phyloP scores from a whole-genome alignment of 2,329 filamentous ascomycete genomes.

The Pezicula neosporulosa region DNA sequence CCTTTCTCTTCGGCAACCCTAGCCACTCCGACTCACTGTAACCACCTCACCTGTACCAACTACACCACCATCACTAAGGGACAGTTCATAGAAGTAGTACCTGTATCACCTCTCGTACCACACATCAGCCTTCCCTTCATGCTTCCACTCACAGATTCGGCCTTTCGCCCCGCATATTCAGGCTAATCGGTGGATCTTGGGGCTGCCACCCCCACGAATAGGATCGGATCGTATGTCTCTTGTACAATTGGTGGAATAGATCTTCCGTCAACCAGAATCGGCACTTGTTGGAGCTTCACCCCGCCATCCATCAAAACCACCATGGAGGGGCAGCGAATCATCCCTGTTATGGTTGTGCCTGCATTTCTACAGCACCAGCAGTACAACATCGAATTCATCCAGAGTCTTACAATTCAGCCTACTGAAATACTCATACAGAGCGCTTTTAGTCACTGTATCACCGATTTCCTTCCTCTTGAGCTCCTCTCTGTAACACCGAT shows the following conservation, averaged over 20 bases:
- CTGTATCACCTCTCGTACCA: too few species aligned
- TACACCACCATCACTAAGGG: neutral
- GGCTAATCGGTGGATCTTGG: neutral
- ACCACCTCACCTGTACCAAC: too few species aligned
- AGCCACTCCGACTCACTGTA: too few species aligned
- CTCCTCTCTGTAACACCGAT: too few species aligned
- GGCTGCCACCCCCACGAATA: neutral
- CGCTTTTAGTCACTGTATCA: conserved; percentile 2
- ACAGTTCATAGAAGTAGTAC: too few species aligned
- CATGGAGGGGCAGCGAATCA: too few species aligned
- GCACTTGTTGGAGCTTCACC: conserved; percentile 1
- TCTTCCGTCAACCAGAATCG: conserved; percentile 7
- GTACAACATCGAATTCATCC: neutral
- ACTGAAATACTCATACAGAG: conserved; percentile 1
- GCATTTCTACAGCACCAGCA: neutral
- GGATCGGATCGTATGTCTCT: conserved; percentile 5
- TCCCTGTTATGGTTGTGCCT: neutral
- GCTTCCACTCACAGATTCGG: neutral
- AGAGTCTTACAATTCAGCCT: neutral
- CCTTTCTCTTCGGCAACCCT: too few species aligned
- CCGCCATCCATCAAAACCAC: neutral
- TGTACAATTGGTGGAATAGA: conserved; percentile 17
- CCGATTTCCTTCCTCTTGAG: neutral
- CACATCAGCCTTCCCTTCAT: too few species aligned
- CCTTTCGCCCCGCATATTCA: neutral